Base-by-base conservation (phyloP, 257 asterid species). In the Nicotiana sylvestris region DNA sequence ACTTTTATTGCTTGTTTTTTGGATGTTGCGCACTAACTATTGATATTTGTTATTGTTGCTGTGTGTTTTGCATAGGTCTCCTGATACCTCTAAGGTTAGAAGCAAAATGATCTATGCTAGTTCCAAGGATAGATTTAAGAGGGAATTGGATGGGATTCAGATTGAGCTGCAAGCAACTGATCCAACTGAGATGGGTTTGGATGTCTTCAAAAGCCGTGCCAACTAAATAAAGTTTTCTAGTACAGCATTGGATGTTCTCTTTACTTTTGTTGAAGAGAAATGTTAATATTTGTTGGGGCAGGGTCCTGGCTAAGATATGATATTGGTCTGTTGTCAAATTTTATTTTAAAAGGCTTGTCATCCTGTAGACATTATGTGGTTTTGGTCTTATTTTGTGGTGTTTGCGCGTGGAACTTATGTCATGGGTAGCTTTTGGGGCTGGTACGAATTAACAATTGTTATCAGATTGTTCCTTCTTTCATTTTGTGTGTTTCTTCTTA, bases 161-260 rank as follows among this genome's bases (percentile, higher is more conserved):
- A 74, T 74, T 25, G 80, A 74, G 80, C 80, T 74, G 27, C 62
- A 74, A 74, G 80, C 80, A 27, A 74, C 80, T 49, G 80, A 74
- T 27, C 80, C 80, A 27, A 74, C 80, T 74, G 80, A 74, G 62
- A 74, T 74, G 80, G 80, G 80, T 74, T 61, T 74, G 62, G 62
- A 74, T 74, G 80, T 74, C 16, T 74, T 74, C 80, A 74, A 74
- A 74, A 74, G 80, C 80, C 80, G 80, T 5, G 80, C 80, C 62
- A 74, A 49, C 27, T 74, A 74, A 49, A 51, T 74, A 74, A 74
- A 49, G 43, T 49, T 49, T 27, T 49, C 43, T 74, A 51, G 43
- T 49, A 15, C 80, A 27, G n/a, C 46, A 74, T 49, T 74, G 46
- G 80, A 74, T 74, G 62, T 74, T 49, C 80, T 74, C 64, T 74